Conservation (phyloP, 2,329 filamentous ascomycete genomes). For the Emergomyces africanus region DNA sequence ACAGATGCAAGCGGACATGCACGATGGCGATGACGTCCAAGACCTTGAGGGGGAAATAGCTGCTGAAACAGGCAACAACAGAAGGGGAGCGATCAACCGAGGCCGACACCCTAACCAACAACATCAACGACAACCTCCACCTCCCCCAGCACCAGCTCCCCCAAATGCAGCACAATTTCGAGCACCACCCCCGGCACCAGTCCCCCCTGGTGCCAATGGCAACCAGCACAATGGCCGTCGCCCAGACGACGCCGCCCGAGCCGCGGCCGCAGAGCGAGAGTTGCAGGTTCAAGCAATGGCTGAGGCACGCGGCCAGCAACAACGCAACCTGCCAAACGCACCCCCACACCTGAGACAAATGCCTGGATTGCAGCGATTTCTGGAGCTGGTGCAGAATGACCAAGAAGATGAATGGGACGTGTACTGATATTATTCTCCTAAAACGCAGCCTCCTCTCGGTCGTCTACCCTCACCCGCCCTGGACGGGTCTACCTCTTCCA, state of each 20-base stretch:
- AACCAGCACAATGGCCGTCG: constrained; percentile 8
- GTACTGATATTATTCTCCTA: constrained; percentile 8
- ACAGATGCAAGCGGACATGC: constrained; percentile 12
- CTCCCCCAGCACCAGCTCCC: constrained; percentile 30
- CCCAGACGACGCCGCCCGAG: constrained; percentile 7
- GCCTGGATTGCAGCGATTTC: constrained; percentile 37
- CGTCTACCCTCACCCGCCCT: constrained; percentile 27
- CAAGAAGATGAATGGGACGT: constrained; percentile 48
- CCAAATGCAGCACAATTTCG: constrained; percentile 22
- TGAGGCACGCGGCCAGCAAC: background rate
- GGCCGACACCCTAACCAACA: constrained; percentile 18
- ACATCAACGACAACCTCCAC: constrained; percentile 17
- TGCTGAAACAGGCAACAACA: constrained; percentile 16
- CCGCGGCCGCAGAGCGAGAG: constrained; percentile 1
- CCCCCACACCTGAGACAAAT: constrained; percentile 3
- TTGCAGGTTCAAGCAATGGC: background rate
- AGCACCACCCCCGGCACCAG: constrained; percentile 25
- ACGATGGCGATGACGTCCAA: constrained; percentile 5
- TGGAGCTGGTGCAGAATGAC: constrained; percentile 40
- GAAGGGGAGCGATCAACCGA: constrained; percentile 5
- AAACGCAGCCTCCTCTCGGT: constrained; percentile 10
- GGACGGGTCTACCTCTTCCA: constrained; percentile 16
- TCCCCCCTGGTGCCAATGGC: constrained; percentile 16
- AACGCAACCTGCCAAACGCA: constrained; percentile 6
- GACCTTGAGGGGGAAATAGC: constrained; percentile 9